Evolutionary conservation across 768 basidiomycete genomes (phyloP), one percentile per base, ranked within the genome.

Genomic region (Tephrocybe sp.): DNA sequence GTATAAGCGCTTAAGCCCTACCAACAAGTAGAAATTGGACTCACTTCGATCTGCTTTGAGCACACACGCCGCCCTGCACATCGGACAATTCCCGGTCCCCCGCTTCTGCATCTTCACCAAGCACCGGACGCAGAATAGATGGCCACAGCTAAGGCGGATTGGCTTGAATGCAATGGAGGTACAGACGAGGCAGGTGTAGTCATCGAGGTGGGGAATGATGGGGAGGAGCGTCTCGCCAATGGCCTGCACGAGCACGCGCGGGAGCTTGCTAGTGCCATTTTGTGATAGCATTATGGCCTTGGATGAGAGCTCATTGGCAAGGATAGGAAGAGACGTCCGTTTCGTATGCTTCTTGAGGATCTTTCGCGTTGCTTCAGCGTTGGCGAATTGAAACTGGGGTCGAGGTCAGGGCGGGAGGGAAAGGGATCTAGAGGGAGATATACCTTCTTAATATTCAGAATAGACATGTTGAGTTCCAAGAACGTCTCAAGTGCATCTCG

Each of bases 331-430:
- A 0, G 89, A 83, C 0, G 93, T 96, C 3, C 91, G 84, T 64
- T 96, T 96, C 23, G 89, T 79, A 62, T 95, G 94, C 63, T 97
- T 97, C 76, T 96, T 96, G 45, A 96, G 78, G 52, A 93, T 93
- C 70, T 97, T 97, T 32, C 92, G 82, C 2, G 87, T 89, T 1
- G 93, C 94, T 66, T 96, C 92, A 6, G 85, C 77, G 61, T 92
- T 96, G 6, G 90, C 92, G 34, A 78, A 63, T 61, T 92, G 87
- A 62, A 93, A 91, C 87, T 89, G 51, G 2, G 30, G 19, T 30
- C 32, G 13, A 44, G 9, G 39, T 12, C 3, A 16, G 11, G 36
- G 33, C 31, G 56, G 51, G 20, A 12, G 19, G 22, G 34, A 5
- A 36, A 11, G 45, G 8, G 45, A 19, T 36, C 14, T n/a, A 38